Percentiles rank a stretch among this genome's conserved stretches.
Conservation (phyloP, 495 filamentous ascomycete genomes). For the Usnea hakonensis region DNA sequence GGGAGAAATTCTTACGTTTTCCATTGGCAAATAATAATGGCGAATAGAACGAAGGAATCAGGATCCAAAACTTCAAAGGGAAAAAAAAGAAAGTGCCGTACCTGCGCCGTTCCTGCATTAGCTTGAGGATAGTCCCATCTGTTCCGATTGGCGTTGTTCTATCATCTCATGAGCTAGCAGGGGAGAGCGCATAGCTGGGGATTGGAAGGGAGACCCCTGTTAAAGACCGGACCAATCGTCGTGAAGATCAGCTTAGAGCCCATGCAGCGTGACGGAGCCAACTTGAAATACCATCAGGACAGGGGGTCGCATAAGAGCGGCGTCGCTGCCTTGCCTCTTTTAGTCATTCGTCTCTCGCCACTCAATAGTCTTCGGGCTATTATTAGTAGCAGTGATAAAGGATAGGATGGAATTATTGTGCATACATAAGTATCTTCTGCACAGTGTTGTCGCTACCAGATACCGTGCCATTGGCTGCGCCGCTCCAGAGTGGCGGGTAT, state of each 20-base stretch:
- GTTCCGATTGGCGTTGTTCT: slow-evolving; percentile 19
- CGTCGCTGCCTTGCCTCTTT: slow-evolving; percentile 11
- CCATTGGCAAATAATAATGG: too few species aligned
- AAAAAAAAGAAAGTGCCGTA: slow-evolving; percentile 14
- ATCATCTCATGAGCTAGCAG: slow-evolving; percentile 1
- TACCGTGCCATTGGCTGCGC: slow-evolving; percentile 9
- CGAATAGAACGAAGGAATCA: too few species aligned
- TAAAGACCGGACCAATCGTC: slow-evolving; percentile 15
- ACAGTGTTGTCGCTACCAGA: background rate
- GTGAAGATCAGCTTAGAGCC: slow-evolving; percentile 5
- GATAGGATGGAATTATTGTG: background rate
- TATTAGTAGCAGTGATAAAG: slow-evolving; percentile 14
- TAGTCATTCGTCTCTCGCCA: slow-evolving; percentile 16
- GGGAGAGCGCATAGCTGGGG: slow-evolving; percentile 9
- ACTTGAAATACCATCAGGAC: slow-evolving; percentile 1
- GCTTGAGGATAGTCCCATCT: slow-evolving; percentile 12
- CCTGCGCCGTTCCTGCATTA: slow-evolving; percentile 26
- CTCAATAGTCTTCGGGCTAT: slow-evolving; percentile 9
- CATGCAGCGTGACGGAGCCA: slow-evolving; percentile 21
- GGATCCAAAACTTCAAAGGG: too few species aligned
- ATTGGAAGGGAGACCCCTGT: slow-evolving; percentile 2
- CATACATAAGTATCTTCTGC: slow-evolving; percentile 11
- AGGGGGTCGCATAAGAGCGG: slow-evolving; percentile 15
- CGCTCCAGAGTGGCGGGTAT: slow-evolving; percentile 18
- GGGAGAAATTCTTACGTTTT: slow-evolving; percentile 15